Evolutionary conservation across 2,329 filamentous ascomycete genomes (phyloP), one percentile per base, ranked within the genome.

Genomic region (Pseudopithomyces maydicus): DNA sequence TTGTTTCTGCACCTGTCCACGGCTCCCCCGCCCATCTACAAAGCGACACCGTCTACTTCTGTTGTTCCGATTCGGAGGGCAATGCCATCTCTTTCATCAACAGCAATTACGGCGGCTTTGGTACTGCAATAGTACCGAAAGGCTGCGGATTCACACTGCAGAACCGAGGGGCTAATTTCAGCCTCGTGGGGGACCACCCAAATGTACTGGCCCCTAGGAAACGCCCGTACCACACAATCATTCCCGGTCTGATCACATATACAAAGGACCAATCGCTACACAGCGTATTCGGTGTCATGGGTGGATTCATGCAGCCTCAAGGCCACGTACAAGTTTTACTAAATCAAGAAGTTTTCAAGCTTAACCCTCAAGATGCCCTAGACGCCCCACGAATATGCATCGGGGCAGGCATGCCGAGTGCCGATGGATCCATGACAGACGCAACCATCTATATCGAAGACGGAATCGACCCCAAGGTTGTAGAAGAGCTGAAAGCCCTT

Each of bases 21-120:
- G 94, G 93, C 54, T 90, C 73, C 6, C 74, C 91, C 73, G 94
- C 94, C 0, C 86, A 96, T 58, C 88, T 88, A 61, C 90, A 90
- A 77, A 90, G 89, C 74, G 95, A 99, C 75, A 98, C 95, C 0
- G 95, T 98, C 26, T 98, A 98, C 80, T 96, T 98, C 72, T 88
- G 89, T 55, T 90, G 90, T 11, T 90, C 92, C 0, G 95, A 98
- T 78, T 77, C 81, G 1, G 80, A 87, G 32, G 95, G 95, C 52
- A 98, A 98, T 76, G 94, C 90, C 33, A 93, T 95, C 52, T 95
- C 90, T 20, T 97, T 98, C 79, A 98, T 98, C 80, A 98, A 97
- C 83, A 93, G 89, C 77, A 96, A 94, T 81, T 98, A 93, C 77
- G 88, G 84, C 54, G 92, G 91, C 0, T 94, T 98, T 75, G 95